phyloP scores from a whole-genome alignment of 176 grass and related monocot species.

The Aechmea fasciata region DNA sequence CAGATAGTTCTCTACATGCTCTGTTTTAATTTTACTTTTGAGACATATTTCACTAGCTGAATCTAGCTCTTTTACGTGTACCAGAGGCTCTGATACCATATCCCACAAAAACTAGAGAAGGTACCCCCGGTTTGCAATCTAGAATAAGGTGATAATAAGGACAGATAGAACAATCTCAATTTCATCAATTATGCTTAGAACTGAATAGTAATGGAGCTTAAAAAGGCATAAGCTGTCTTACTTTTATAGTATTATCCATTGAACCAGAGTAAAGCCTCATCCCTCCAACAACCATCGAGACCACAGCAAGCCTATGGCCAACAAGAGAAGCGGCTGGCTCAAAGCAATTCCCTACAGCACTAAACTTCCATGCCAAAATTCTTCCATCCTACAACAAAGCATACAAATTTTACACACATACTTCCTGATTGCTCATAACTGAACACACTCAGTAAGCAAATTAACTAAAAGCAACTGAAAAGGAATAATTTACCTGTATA shows the following conservation, averaged over 20 bases:
- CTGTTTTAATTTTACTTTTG: too few species aligned
- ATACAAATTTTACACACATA: neutral
- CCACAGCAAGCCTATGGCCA: constrained; percentile 64
- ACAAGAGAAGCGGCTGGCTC: constrained; percentile 70
- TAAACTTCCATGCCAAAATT: constrained; percentile 88
- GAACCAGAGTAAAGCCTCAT: constrained; percentile 82
- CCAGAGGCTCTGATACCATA: too few species aligned
- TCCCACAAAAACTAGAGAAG: too few species aligned
- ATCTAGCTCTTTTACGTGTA: too few species aligned
- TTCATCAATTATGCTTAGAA: neutral
- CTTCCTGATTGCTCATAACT: neutral
- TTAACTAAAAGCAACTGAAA: neutral
- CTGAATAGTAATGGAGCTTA: neutral
- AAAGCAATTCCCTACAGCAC: constrained; percentile 47
- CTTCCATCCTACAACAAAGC: constrained; percentile 58
- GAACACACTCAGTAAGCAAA: neutral
- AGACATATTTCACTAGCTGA: too few species aligned
- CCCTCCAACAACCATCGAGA: constrained; percentile 69
- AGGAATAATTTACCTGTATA: constrained; percentile 51
- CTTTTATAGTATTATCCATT: constrained; percentile 91
- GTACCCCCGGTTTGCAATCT: too few species aligned
- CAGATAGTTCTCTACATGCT: too few species aligned
- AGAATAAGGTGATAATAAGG: too few species aligned
- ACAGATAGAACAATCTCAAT: neutral
- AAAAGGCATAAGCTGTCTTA: constrained; percentile 21